phyloP scores from a whole-genome alignment of 2,329 filamentous ascomycete species.

The Alternaria sp. region DNA sequence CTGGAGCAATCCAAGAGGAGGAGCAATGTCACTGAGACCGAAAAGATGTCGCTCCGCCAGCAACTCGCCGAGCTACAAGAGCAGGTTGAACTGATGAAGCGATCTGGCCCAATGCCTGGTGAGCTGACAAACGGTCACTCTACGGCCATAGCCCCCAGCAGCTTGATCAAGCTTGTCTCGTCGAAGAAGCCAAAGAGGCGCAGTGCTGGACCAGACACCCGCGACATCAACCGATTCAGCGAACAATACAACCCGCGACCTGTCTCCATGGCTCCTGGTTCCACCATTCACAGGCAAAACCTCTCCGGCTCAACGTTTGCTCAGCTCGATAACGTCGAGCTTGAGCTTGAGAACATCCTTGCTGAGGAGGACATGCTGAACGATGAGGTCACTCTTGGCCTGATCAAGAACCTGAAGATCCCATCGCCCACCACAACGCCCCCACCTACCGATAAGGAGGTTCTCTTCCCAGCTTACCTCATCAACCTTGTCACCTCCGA shows the following conservation, averaged over 20 bases:
- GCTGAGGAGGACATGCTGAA: slow-evolving; percentile 96
- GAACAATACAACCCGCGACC: slow-evolving; percentile 91
- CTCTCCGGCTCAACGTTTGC: slow-evolving; percentile 79
- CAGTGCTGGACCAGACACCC: slow-evolving; percentile 85
- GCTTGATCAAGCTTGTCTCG: slow-evolving; percentile 94
- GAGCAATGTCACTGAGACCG: slow-evolving; percentile 78
- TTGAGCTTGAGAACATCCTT: slow-evolving; percentile 90
- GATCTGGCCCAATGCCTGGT: slow-evolving; percentile 73
- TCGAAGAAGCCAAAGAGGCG: slow-evolving; percentile 97
- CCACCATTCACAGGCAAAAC: slow-evolving; percentile 70
- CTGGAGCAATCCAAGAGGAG: slow-evolving; percentile 78
- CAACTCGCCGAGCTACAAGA: slow-evolving; percentile 91
- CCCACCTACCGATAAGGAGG: slow-evolving; percentile 95
- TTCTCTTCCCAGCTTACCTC: slow-evolving; percentile 96
- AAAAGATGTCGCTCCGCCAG: slow-evolving; percentile 84
- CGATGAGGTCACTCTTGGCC: slow-evolving; percentile 93
- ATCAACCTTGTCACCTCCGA: slow-evolving; percentile 99
- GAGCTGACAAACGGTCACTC: slow-evolving; percentile 70
- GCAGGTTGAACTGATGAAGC: slow-evolving; percentile 86
- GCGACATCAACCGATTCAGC: slow-evolving; percentile 88
- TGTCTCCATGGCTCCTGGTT: slow-evolving; percentile 88
- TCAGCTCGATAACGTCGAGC: slow-evolving; percentile 86
- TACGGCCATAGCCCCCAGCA: slow-evolving; percentile 60
- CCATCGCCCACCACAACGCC: slow-evolving; percentile 85
- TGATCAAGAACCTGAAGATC: slow-evolving; percentile 97